Evolutionary conservation across 768 basidiomycete genomes (phyloP).

Genomic region (Suillus subalutaceus): DNA sequence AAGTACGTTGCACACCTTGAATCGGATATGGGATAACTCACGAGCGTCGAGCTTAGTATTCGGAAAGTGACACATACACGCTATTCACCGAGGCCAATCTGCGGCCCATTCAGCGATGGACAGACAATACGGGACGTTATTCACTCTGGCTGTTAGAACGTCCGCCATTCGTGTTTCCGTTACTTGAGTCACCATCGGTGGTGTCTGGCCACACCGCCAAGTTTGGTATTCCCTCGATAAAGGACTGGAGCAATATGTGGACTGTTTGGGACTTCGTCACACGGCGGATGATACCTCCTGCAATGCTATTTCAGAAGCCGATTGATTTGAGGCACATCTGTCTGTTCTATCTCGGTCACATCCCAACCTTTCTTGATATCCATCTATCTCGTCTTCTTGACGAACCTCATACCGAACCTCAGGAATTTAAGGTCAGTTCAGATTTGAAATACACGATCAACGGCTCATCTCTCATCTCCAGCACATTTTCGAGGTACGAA

Average conservation of each 20-base stretch:
- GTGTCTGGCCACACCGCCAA: constrained; percentile 22
- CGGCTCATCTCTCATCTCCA: constrained; percentile 29
- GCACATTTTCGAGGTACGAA: constrained; percentile 70
- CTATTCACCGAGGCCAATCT: constrained; percentile 78
- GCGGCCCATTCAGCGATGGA: constrained; percentile 88
- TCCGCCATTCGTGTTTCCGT: constrained; percentile 77
- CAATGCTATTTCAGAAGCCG: constrained; percentile 88
- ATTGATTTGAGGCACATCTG: constrained; percentile 95
- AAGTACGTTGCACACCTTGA: constrained; percentile 48
- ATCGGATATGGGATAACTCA: background rate
- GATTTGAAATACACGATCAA: constrained; percentile 8
- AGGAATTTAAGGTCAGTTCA: constrained; percentile 65
- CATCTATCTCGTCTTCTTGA: constrained; percentile 75
- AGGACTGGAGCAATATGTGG: constrained; percentile 88
- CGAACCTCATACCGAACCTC: constrained; percentile 84
- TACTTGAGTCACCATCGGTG: constrained; percentile 46
- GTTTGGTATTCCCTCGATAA: constrained; percentile 70
- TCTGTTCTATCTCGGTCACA: constrained; percentile 96
- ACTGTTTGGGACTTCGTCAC: constrained; percentile 87
- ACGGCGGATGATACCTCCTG: constrained; percentile 80
- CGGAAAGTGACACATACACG: constrained; percentile 63
- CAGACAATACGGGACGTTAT: constrained; percentile 68
- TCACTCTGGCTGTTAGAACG: constrained; percentile 92
- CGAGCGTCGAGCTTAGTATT: constrained; percentile 58
- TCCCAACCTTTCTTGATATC: constrained; percentile 91